Evolutionary conservation across 2,329 filamentous ascomycete species (phyloP).

Genomic region (Chlorencoelia australis): DNA sequence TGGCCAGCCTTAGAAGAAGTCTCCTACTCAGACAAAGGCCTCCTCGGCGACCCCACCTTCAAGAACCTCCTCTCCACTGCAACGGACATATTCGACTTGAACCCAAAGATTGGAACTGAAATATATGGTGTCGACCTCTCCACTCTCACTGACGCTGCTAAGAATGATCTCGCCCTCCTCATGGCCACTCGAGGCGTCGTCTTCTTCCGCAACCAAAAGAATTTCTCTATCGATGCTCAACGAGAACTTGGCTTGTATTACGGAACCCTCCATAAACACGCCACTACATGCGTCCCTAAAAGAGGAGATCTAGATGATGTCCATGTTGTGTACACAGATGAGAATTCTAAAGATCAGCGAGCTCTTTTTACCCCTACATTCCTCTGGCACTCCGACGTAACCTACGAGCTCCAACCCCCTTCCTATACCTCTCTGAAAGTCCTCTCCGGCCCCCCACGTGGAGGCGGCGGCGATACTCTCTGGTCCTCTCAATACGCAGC

Average conservation of each 20-base stretch:
- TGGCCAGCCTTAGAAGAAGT: slow-evolving; percentile 40
- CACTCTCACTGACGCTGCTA: slow-evolving; percentile 33
- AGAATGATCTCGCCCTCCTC: slow-evolving; percentile 41
- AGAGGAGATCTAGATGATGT: slow-evolving; percentile 43
- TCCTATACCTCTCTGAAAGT: slow-evolving; percentile 47
- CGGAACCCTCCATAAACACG: slow-evolving; percentile 43
- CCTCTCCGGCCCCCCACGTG: slow-evolving; percentile 40
- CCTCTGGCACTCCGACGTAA: slow-evolving; percentile 35
- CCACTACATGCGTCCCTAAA: slow-evolving; percentile 41
- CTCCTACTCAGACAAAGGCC: slow-evolving; percentile 42
- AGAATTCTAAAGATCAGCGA: slow-evolving; percentile 41
- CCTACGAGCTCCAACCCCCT: slow-evolving; percentile 46
- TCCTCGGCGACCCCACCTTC: slow-evolving; percentile 43
- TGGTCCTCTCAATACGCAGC: slow-evolving; percentile 49
- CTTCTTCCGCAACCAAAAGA: slow-evolving; percentile 45
- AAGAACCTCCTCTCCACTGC: slow-evolving; percentile 40
- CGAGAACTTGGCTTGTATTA: slow-evolving; percentile 41
- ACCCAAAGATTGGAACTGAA: slow-evolving; percentile 31
- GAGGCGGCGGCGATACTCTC: slow-evolving; percentile 46
- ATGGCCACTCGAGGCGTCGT: slow-evolving; percentile 46
- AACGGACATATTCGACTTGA: slow-evolving; percentile 45
- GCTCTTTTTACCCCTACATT: slow-evolving; percentile 45
- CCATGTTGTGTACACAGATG: slow-evolving; percentile 44
- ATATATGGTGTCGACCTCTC: slow-evolving; percentile 34
- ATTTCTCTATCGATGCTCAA: slow-evolving; percentile 43